phyloP scores from a whole-genome alignment of 2,329 filamentous ascomycete species.

The Acephala macrosclerotiorum region DNA sequence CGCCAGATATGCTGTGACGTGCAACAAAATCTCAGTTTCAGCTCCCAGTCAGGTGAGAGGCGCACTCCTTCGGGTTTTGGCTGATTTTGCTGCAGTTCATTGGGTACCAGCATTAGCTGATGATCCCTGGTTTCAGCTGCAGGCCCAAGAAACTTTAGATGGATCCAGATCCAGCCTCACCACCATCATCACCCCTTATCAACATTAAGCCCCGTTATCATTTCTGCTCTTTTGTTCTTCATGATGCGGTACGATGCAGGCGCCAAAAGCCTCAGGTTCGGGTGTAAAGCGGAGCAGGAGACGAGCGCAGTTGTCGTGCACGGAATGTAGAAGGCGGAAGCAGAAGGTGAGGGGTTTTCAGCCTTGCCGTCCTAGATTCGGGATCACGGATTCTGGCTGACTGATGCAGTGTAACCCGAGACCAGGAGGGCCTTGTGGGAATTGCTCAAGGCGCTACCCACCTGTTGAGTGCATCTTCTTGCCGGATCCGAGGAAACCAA shows the following conservation, averaged over 20 bases:
- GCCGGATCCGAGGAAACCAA: slow-evolving; percentile 8
- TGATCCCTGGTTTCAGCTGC: slow-evolving; percentile 13
- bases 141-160: background rate
- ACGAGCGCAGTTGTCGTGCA: slow-evolving; percentile 24
- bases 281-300: background rate
- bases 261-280: background rate
- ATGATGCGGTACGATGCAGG: slow-evolving; percentile 5
- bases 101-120: background rate
- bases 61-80: slow-evolving; percentile 10
- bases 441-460: slow-evolving; percentile 28
- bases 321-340: slow-evolving; percentile 27
- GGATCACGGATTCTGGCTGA: background rate
- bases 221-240: background rate
- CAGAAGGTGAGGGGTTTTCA: slow-evolving; percentile 22
- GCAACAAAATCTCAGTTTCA: background rate
- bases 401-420: slow-evolving; percentile 22
- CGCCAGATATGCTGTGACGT: background rate
- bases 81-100: background rate
- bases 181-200: background rate
- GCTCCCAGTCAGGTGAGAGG: background rate
- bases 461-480: slow-evolving; percentile 23
- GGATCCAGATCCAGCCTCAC: background rate
- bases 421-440: slow-evolving; percentile 24
- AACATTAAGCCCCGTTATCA: background rate
- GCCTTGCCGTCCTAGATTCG: background rate